Evolutionary conservation across 768 basidiomycete genomes (phyloP).

Genomic region (Neoboletus brunneissimus): DNA sequence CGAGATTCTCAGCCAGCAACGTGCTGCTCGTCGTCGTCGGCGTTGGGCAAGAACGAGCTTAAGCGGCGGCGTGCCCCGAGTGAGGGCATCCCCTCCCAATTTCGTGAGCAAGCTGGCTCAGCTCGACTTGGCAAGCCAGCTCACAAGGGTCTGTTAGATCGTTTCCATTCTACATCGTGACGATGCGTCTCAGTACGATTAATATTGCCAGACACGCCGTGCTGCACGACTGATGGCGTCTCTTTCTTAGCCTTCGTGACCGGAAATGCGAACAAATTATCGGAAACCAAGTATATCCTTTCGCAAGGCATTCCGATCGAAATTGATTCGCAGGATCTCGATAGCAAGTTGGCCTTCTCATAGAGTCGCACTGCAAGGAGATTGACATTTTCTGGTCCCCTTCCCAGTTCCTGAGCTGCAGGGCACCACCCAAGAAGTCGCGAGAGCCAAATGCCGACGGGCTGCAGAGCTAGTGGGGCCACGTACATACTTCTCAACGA

Average conservation of each 20-base stretch:
- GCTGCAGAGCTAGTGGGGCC: conserved; percentile 75
- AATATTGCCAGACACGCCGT: background rate
- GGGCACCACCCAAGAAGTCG: conserved; percentile 88
- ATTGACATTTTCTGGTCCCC: conserved; percentile 1
- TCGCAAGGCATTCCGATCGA: conserved; percentile 62
- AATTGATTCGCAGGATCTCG: conserved; percentile 74
- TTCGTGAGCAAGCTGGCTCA: background rate
- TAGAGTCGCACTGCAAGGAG: background rate
- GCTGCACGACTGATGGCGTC: conserved; percentile 9
- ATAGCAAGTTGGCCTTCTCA: conserved; percentile 52
- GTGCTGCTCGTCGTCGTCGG: conserved; percentile 16
- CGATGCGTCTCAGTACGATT: conserved; percentile 30
- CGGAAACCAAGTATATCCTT: conserved; percentile 84
- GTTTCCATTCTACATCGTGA: background rate
- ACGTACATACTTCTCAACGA: background rate
- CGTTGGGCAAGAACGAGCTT: conserved; percentile 6
- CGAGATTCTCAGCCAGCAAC: conserved; percentile 4
- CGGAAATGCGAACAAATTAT: conserved; percentile 89
- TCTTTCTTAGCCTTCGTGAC: conserved; percentile 83
- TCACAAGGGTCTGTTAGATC: background rate
- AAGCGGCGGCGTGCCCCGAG: conserved; percentile 6
- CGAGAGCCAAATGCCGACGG: conserved; percentile 77
- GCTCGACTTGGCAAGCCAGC: background rate
- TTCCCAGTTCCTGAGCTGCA: conserved; percentile 86
- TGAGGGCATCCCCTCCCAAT: too few species aligned